Conservation (phyloP, 73 alveolate species). For the Tetrahymena borealis region DNA sequence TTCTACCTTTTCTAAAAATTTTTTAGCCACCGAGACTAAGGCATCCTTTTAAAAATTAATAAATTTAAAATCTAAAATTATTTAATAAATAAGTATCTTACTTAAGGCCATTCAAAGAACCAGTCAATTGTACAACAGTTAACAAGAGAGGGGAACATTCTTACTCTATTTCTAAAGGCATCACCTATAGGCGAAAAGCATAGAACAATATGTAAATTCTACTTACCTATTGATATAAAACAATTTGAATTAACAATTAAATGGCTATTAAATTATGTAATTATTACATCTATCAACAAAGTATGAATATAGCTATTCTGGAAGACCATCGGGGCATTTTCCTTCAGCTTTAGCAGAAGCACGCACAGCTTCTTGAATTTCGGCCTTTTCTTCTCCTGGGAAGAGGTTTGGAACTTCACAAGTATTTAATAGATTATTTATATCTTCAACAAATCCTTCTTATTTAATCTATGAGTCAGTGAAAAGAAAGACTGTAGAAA, state of each 20-base stretch:
- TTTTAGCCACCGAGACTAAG: constrained; percentile 93
- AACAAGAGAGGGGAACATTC: constrained; percentile 99
- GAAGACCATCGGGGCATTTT: constrained; percentile 97
- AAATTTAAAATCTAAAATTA: not conserved
- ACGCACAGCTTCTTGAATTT: constrained; percentile 90
- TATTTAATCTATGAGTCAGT: constrained; percentile 96
- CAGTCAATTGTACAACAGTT: constrained; percentile 99
- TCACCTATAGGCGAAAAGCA: constrained; percentile 99
- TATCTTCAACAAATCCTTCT: constrained; percentile 96
- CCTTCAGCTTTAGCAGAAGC: constrained; percentile 90
- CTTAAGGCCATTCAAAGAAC: constrained; percentile 99
- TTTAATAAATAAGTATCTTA: not conserved
- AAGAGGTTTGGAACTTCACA: constrained; percentile 99
- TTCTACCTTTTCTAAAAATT: constrained; percentile 73
- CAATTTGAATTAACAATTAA: too few relatives aligned
- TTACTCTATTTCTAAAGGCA: constrained; percentile 88
- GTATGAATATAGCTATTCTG: constrained; percentile 76
- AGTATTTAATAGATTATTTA: constrained; percentile 95
- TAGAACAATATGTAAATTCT: constrained; percentile 92
- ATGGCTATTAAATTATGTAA: not conserved
- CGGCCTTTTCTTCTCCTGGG: constrained; percentile 98
- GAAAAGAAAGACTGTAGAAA: constrained; percentile 79
- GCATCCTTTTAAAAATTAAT: constrained; percentile 81
- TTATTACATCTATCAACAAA: constrained; percentile 84
- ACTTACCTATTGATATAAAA: constrained; percentile 57